phyloP scores from a whole-genome alignment of 495 filamentous ascomycete genomes.

The Aspergillus nanangensis region DNA sequence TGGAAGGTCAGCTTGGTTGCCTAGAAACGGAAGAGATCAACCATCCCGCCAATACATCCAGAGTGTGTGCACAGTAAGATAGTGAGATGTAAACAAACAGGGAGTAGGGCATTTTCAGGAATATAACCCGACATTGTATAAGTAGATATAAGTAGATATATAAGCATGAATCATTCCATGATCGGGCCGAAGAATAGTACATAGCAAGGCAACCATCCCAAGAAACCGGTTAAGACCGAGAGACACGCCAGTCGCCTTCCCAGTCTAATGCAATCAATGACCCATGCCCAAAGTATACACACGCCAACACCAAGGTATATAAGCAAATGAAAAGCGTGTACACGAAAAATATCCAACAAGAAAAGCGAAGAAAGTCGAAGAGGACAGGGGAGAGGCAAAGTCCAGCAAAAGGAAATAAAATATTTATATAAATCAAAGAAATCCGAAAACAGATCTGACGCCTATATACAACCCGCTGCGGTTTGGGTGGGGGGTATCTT shows the following conservation, averaged over 20 bases:
- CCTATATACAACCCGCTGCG: slow-evolving; percentile 11
- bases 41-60: too few relatives aligned
- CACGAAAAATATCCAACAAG: neutral
- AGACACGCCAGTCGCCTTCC: neutral
- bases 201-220: neutral
- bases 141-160: neutral
- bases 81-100: too few relatives aligned
- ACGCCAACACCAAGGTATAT: neutral
- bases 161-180: too few relatives aligned
- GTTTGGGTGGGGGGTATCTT: slow-evolving; percentile 12
- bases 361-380: neutral
- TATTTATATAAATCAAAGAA: neutral
- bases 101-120: neutral
- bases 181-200: too few relatives aligned
- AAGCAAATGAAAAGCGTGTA: neutral
- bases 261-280: neutral
- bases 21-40: too few relatives aligned
- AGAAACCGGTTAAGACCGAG: neutral
- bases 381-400: too few relatives aligned
- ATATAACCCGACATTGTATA: neutral
- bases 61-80: too few relatives aligned
- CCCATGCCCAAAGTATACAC: neutral
- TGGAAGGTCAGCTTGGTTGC: too few relatives aligned
- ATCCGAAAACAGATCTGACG: slow-evolving; percentile 2
- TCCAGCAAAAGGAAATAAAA: neutral